Percentiles rank a stretch among this genome's conserved stretches.
phyloP scores from a whole-genome alignment of 805 yeast genomes.

The Pichia cephalocereana region DNA sequence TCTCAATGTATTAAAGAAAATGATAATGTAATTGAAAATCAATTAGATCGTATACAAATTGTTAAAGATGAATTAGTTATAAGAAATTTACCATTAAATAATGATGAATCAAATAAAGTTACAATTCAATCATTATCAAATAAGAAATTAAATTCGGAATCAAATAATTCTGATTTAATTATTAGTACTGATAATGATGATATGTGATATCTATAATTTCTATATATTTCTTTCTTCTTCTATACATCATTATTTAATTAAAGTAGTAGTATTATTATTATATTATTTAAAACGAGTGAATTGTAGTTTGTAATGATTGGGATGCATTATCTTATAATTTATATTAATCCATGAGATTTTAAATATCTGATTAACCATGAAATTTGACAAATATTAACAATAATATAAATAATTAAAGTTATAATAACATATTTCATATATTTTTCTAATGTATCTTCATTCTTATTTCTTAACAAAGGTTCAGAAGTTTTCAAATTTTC shows the following conservation, averaged over 20 bases:
- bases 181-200: conserved; percentile 29
- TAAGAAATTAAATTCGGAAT: not conserved
- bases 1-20: conserved; percentile 51
- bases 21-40: conserved; percentile 42
- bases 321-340: too few relatives aligned
- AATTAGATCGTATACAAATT: conserved; percentile 35
- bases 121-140: not conserved
- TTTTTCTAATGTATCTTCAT: conserved; percentile 19
- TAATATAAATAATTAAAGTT: conserved; percentile 6
- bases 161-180: not conserved
- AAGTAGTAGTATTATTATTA: too few relatives aligned
- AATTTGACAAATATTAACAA: conserved; percentile 13
- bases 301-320: too few relatives aligned
- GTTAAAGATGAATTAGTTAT: conserved; percentile 38
- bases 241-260: too few relatives aligned
- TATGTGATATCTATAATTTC: not conserved
- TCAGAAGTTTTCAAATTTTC: conserved; percentile 10
- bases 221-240: too few relatives aligned
- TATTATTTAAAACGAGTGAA: too few relatives aligned
- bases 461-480: conserved; percentile 18
- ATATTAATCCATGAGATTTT: conserved; percentile 14
- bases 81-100: conserved; percentile 25
- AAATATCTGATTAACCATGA: conserved; percentile 20
- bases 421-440: conserved; percentile 12
- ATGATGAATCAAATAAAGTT: not conserved